These are phyloP conservation scores for Neonectria hederae DNA, from an alignment of 2,329 filamentous ascomycete genomes.

Conservation along the genomic window DNA sequence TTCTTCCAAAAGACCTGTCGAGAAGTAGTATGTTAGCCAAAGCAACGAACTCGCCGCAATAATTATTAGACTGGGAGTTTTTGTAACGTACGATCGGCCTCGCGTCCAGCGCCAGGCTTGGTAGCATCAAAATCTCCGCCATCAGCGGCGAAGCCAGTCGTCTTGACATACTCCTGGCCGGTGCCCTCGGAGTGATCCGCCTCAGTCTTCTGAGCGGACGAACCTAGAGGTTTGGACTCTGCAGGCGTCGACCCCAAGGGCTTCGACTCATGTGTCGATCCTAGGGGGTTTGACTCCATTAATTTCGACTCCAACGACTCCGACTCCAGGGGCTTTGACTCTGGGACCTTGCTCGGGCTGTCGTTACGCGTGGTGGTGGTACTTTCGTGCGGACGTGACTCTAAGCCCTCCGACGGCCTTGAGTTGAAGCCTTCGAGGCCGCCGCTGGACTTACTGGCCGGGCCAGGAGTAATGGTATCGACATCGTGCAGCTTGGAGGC, in stretches of 20 bases:
- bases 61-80: too few relatives aligned
- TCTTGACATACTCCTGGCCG: constrained; percentile 66
- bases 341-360: not conserved
- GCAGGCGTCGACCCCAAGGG: constrained; percentile 7
- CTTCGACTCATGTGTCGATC: constrained; percentile 15
- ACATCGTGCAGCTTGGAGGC: constrained; percentile 48
- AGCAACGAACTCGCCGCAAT: not conserved
- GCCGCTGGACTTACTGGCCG: constrained; percentile 47
- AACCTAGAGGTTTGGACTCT: constrained; percentile 14
- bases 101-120: constrained; percentile 70
- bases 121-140: constrained; percentile 74
- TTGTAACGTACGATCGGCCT: constrained; percentile 69
- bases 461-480: constrained; percentile 35
- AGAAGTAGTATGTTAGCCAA: constrained; percentile 9
- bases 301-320: not conserved
- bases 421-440: constrained; percentile 32
- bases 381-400: constrained; percentile 53
- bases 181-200: constrained; percentile 50
- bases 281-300: not conserved
- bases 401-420: constrained; percentile 50
- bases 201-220: constrained; percentile 15
- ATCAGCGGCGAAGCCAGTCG: constrained; percentile 68
- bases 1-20: constrained; percentile 47
- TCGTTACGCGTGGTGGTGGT: constrained; percentile 43
- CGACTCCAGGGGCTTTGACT: not conserved